Base-by-base conservation (phyloP, 352 stramenopile genomes). In the Globisporangium orthogonon region DNA sequence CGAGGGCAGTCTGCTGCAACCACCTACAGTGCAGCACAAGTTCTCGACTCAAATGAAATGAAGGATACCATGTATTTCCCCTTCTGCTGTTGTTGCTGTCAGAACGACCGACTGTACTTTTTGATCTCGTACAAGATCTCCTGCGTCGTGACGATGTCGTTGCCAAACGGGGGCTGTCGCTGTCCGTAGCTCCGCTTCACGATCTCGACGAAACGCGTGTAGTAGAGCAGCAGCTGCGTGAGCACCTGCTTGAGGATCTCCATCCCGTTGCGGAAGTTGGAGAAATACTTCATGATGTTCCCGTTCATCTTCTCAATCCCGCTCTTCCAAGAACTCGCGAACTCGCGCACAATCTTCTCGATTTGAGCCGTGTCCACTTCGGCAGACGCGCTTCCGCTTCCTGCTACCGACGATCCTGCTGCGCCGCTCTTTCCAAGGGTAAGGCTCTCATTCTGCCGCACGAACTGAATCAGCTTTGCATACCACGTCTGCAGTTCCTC, bases 241-340 rank as follows among this genome's bases (percentile, higher is more conserved):
- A 99, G 73, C 31, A 98, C 95, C 76, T 98, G 96, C 73, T 99
- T 99, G 35, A 99, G 81, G 67, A 99, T 98, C 62, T 99, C 97
- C 94, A 98, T 99, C 39, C 95, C 96, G 68, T 99, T 99, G 33
- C 91, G 84, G 74, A 98, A 98, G 71, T 99, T 99, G 39, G 94
- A 96, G 73, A 99, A 99, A 63, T 97, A 98, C 44, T 86, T 97
- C 64, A 99, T 89, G 35, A 99, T 89, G 73, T 99, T 97, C 53
- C 88, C 70, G 74, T 99, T 98, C 76, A 99, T 98, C 56, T 94
- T 91, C 71, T 99, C 94, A 60, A 99, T 98, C 7, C 87, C 92
- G 45, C 62, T 69, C 60, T 98, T 98, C 97, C 97, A 99, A 40
- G 87, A 95, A 7, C 81, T 86, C 18, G 93, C 88, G 82, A 99